Evolutionary conservation across 306 rosid genomes (phyloP).

Genomic region (Prunus kanzakura): DNA sequence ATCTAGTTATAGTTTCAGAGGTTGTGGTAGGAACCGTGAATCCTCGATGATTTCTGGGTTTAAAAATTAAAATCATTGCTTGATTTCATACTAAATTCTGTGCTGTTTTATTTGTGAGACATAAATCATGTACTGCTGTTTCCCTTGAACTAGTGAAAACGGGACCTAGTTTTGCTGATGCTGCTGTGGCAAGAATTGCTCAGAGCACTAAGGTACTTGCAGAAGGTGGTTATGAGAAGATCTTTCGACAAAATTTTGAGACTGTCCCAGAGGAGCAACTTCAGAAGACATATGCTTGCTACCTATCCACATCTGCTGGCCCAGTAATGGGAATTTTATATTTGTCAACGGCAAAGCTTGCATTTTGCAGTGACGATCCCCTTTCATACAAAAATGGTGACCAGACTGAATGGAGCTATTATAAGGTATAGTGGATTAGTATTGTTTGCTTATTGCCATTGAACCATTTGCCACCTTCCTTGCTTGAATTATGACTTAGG

Average conservation of each 20-base stretch:
- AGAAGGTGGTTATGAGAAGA: slow-evolving; percentile 97
- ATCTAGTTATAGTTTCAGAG: neutral
- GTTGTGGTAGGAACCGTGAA: neutral
- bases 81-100: neutral
- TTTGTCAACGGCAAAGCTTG: slow-evolving; percentile 83
- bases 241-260: slow-evolving; percentile 78
- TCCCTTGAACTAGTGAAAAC: slow-evolving; percentile 67
- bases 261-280: slow-evolving; percentile 81
- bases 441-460: slow-evolving; percentile 14
- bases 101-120: neutral
- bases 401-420: slow-evolving; percentile 80
- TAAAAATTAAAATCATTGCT: neutral
- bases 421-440: slow-evolving; percentile 53
- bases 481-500: neutral
- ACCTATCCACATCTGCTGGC: slow-evolving; percentile 95
- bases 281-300: slow-evolving; percentile 81
- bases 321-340: slow-evolving; percentile 90
- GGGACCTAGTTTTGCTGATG: slow-evolving; percentile 93
- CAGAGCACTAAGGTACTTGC: slow-evolving; percentile 95
- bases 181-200: slow-evolving; percentile 95
- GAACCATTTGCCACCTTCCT: neutral
- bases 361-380: slow-evolving; percentile 88
- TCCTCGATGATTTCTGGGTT: neutral
- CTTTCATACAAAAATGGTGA: slow-evolving; percentile 76
- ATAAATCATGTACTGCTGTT: slow-evolving; percentile 2